Evolutionary conservation across 202 grass and related monocot species (phyloP).

Genomic region (Carex arenaria): DNA sequence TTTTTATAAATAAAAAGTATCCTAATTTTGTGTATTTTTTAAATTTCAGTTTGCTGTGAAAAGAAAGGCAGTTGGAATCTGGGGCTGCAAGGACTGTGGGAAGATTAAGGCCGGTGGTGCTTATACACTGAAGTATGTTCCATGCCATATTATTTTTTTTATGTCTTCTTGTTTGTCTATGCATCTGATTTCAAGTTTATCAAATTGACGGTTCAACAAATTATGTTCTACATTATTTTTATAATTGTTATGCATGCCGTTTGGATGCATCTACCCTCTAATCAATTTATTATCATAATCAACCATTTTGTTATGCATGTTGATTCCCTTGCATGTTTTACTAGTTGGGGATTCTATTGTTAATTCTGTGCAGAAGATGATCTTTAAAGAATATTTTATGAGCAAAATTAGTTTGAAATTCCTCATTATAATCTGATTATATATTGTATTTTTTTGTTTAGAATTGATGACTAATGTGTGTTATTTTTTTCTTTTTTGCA

Average conservation of each 20-base stretch:
- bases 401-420: not conserved
- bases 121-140: constrained; percentile 78
- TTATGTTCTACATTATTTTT: not conserved
- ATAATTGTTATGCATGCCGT: not conserved
- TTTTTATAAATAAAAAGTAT: not conserved
- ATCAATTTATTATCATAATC: not conserved
- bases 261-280: not conserved
- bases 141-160: not conserved
- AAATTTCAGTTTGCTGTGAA: constrained; percentile 71
- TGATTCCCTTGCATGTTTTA: not conserved
- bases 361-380: not conserved
- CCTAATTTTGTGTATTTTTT: not conserved
- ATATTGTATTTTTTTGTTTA: not conserved
- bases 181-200: not conserved
- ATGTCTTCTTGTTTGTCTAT: not conserved
- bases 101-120: constrained; percentile 97
- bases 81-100: constrained; percentile 90
- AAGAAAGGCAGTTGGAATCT: constrained; percentile 89
- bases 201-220: not conserved
- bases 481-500: constrained; percentile 27
- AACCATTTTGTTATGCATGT: not conserved
- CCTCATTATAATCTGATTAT: not conserved
- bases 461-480: not conserved
- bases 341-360: not conserved
- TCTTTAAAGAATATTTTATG: not conserved